Conservation (phyloP, 805 yeast species). For the Grigorovia jiainica region DNA sequence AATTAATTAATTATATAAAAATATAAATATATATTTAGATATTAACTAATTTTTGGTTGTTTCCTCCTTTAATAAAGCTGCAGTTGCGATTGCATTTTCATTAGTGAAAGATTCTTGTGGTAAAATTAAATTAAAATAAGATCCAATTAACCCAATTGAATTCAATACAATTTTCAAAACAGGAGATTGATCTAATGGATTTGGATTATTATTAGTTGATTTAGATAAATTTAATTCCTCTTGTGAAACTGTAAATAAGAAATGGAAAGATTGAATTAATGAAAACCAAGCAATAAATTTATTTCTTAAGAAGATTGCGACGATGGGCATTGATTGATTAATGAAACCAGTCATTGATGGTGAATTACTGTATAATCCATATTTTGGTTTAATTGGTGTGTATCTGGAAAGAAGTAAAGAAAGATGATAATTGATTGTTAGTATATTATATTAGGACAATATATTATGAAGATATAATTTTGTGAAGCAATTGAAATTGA, state of each 20-base stretch:
- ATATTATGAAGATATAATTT: not conserved
- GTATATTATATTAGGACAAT: slow-evolving; percentile 6
- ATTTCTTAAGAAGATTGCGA: slow-evolving; percentile 53
- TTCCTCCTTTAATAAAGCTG: not conserved
- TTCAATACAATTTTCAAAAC: slow-evolving; percentile 35
- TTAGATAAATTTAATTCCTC: slow-evolving; percentile 28
- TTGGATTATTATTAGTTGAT: slow-evolving; percentile 15
- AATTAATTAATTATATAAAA: not conserved
- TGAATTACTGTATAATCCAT: slow-evolving; percentile 36
- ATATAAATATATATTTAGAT: slow-evolving; percentile 1
- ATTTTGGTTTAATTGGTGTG: slow-evolving; percentile 40
- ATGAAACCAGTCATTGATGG: slow-evolving; percentile 31
- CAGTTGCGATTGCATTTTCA: not conserved
- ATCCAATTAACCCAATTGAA: slow-evolving; percentile 39
- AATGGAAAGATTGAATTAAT: slow-evolving; percentile 39
- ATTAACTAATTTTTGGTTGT: not conserved
- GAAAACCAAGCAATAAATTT: slow-evolving; percentile 41
- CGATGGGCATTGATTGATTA: slow-evolving; percentile 55
- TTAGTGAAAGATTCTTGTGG: slow-evolving; percentile 23
- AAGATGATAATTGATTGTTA: too few relatives aligned
- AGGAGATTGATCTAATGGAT: slow-evolving; percentile 34
- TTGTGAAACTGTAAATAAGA: slow-evolving; percentile 18
- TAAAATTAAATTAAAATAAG: slow-evolving; percentile 44
- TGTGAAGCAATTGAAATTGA: not conserved
- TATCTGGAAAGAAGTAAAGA: slow-evolving; percentile 29